phyloP scores from a whole-genome alignment of 225 moss, liverwort and hornwort genomes.

The Anthoceros angustus region DNA sequence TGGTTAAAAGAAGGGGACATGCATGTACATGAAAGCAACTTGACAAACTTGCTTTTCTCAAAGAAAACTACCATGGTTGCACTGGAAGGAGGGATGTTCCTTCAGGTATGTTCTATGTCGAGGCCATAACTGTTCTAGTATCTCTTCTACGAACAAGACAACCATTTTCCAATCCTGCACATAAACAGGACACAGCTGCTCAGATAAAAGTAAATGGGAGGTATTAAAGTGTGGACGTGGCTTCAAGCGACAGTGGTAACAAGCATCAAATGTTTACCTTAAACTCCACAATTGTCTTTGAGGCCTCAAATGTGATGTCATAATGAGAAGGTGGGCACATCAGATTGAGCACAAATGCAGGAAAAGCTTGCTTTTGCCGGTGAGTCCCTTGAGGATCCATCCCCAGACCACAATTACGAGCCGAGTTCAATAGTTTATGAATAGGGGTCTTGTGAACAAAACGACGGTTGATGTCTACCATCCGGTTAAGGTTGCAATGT shows the following conservation, averaged over 20 bases:
- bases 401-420: conserved; percentile 13
- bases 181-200: neutral
- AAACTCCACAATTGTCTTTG: conserved; percentile 87
- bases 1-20: too few relatives aligned
- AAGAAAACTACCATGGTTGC: too few relatives aligned
- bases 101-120: neutral
- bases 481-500: conserved; percentile 25
- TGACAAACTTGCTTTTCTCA: too few relatives aligned
- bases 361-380: conserved; percentile 18
- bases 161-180: neutral
- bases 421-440: conserved; percentile 67
- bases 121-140: neutral
- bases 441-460: conserved; percentile 74
- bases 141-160: neutral
- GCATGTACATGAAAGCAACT: too few relatives aligned
- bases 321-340: conserved; percentile 67
- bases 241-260: conserved; percentile 19
- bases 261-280: conserved; percentile 37
- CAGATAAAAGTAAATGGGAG: neutral
- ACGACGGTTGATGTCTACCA: conserved; percentile 77
- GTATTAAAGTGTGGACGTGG: conserved; percentile 48
- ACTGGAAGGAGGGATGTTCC: neutral
- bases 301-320: conserved; percentile 81
- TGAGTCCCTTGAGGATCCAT: conserved; percentile 3
- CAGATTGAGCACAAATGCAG: conserved; percentile 68